A percentile compares a stretch with the other conserved stretches of the same genome.
phyloP scores from a whole-genome alignment of 345 rosid species.

The Salix koriyanagi region DNA sequence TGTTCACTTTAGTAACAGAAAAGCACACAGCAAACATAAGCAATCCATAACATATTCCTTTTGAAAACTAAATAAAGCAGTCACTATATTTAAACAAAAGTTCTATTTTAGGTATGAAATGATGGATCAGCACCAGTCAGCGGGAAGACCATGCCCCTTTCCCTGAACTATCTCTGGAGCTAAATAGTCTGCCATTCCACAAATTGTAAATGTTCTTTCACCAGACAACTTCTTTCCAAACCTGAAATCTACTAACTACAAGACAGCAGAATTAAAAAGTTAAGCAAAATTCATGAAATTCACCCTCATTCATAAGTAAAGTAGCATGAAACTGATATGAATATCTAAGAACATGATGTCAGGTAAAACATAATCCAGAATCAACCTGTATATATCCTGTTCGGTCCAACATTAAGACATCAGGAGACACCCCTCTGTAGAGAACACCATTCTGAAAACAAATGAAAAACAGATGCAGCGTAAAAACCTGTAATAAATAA shows the following conservation, averaged over 20 bases:
- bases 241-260: constrained; percentile 80
- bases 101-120: background rate
- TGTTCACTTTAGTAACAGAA: background rate
- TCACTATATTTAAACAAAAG: background rate
- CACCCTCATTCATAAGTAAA: background rate
- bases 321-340: background rate
- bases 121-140: constrained; percentile 63
- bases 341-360: background rate
- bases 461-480: constrained; percentile 15
- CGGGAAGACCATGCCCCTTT: constrained; percentile 76
- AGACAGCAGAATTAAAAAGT: constrained; percentile 8
- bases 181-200: constrained; percentile 78
- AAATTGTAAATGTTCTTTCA: constrained; percentile 76
- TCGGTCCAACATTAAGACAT: constrained; percentile 79
- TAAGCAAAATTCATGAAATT: constrained; percentile 2
- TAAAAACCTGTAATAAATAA: background rate
- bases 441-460: constrained; percentile 63
- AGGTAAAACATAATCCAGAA: background rate
- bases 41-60: background rate
- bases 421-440: constrained; percentile 85
- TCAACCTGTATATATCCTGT: constrained; percentile 77
- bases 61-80: background rate
- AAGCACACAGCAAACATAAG: background rate
- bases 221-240: constrained; percentile 65
- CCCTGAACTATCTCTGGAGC: constrained; percentile 94